Conservation (phyloP, 148 eudicot genomes). For the Talinum fruticosum region DNA sequence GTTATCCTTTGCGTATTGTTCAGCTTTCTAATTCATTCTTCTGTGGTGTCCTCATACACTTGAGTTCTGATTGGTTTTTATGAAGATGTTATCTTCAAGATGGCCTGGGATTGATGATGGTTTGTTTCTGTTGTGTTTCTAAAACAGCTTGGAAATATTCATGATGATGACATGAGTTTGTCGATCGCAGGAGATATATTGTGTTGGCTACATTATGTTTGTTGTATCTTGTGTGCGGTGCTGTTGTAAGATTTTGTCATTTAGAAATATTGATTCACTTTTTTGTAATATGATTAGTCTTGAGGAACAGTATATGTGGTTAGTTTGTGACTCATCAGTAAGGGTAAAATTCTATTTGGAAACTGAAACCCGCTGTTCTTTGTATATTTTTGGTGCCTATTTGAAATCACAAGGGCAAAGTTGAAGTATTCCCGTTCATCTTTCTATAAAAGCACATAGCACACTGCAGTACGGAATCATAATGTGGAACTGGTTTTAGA, state of each 20-base stretch:
- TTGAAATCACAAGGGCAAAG: not conserved
- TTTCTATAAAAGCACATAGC: too few species aligned
- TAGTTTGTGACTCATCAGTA: not conserved
- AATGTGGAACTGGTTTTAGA: not conserved
- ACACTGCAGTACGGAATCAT: not conserved
- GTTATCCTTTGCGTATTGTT: too few species aligned
- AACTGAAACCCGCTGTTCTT: not conserved
- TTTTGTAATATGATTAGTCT: slow-evolving; percentile 8
- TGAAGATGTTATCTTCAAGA: too few species aligned
- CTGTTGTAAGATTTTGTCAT: slow-evolving; percentile 16
- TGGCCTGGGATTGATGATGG: not conserved
- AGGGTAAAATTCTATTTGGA: not conserved
- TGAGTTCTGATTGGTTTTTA: not conserved
- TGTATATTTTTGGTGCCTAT: not conserved
- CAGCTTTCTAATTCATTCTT: too few species aligned
- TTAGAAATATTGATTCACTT: not conserved
- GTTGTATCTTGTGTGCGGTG: slow-evolving; percentile 1
- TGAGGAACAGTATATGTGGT: not conserved
- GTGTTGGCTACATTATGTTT: not conserved
- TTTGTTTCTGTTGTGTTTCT: not conserved
- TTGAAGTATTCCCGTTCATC: not conserved
- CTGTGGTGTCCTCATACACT: too few species aligned
- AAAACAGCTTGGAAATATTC: slow-evolving; percentile 25
- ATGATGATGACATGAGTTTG: slow-evolving; percentile 10
- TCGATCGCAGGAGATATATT: not conserved